Conservation (phyloP, 2,329 filamentous ascomycete species). For the Penicillium glabrum region DNA sequence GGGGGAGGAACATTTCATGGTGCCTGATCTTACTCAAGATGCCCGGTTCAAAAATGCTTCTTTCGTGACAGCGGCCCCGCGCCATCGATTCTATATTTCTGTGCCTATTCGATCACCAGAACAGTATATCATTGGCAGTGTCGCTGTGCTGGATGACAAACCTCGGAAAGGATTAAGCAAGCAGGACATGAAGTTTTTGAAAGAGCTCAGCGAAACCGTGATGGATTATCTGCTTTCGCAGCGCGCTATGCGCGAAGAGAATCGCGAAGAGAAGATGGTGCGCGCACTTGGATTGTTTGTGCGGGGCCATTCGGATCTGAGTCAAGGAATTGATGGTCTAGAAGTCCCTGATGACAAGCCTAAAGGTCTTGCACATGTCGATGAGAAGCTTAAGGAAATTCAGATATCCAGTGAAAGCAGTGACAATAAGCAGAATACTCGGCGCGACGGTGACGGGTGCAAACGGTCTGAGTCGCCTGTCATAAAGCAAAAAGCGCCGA, state of each 20-base stretch:
- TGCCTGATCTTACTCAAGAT: conserved; percentile 12
- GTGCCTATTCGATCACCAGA: conserved; percentile 18
- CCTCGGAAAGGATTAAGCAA: conserved; percentile 10
- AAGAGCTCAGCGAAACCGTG: conserved; percentile 18
- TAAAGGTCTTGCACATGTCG: conserved; percentile 3
- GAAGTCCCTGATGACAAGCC: not conserved
- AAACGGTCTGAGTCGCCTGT: not conserved
- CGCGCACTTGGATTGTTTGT: conserved; percentile 21
- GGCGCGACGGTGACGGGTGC: not conserved
- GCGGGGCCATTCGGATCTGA: conserved; percentile 19
- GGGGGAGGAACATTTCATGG: conserved; percentile 4
- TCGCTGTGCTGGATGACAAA: conserved; percentile 16
- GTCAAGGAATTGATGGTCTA: conserved; percentile 15
- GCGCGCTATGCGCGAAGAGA: conserved; percentile 20
- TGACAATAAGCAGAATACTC: not conserved
- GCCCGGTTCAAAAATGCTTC: conserved; percentile 6
- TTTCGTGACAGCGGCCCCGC: conserved; percentile 11
- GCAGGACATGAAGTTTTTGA: conserved; percentile 6
- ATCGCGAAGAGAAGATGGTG: conserved; percentile 24
- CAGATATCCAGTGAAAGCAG: not conserved
- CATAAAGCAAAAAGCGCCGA: not conserved
- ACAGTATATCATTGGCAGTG: conserved; percentile 17
- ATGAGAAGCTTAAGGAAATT: conserved; percentile 11
- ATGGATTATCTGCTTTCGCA: conserved; percentile 23
- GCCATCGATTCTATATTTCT: conserved; percentile 18